These are phyloP conservation scores for Dalbergia oliveri DNA, from an alignment of 306 rosid species.

Conservation along the genomic window DNA sequence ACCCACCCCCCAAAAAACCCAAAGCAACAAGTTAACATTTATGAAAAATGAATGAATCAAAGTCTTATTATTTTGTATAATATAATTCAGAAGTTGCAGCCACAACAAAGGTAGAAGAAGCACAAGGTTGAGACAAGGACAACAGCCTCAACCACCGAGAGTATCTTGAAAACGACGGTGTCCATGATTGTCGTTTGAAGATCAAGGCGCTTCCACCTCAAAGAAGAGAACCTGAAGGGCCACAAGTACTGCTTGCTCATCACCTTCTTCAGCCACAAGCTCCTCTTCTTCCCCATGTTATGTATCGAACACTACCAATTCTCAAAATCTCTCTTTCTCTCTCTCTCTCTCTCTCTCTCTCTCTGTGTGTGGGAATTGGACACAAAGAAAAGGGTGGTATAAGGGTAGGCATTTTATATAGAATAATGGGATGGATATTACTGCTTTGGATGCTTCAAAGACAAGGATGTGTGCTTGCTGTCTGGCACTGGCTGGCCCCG, in stretches of 20 bases:
- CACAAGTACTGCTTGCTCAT: constrained; percentile 56
- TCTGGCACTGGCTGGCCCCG: constrained; percentile 33
- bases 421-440: not conserved
- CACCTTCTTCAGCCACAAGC: constrained; percentile 70
- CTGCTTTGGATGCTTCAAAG: constrained; percentile 49
- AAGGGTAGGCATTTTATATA: constrained; percentile 24
- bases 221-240: constrained; percentile 62
- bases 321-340: not conserved
- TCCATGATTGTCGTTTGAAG: constrained; percentile 63
- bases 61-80: no score
- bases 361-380: not conserved
- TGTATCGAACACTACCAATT: not conserved
- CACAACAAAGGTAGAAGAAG: constrained; percentile 86
- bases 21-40: not conserved
- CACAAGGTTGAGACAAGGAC: constrained; percentile 76
- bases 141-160: constrained; percentile 66
- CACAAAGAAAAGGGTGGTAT: not conserved
- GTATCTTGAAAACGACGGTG: constrained; percentile 66
- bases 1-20: not conserved
- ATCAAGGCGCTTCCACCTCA: constrained; percentile 62
- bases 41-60: not conserved
- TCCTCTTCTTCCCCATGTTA: constrained; percentile 36
- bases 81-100: constrained; percentile 65
- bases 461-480: constrained; percentile 38
- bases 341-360: not conserved